Evolutionary conservation across 805 yeast species (phyloP), one percentile per base, ranked within the genome.

Genomic region (Metschnikowia peoriensis): DNA sequence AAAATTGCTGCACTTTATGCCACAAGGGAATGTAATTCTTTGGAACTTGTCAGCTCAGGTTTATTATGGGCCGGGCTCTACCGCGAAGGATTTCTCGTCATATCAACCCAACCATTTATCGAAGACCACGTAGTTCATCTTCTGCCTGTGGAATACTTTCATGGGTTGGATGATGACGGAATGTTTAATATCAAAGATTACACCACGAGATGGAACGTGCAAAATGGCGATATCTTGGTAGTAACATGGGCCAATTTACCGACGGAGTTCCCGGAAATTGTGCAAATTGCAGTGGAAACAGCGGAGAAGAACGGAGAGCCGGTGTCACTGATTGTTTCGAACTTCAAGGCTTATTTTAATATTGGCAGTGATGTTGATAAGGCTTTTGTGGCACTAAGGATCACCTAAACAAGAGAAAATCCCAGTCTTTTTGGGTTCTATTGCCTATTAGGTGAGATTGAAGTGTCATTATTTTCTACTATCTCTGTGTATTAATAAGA

Each of bases 201-300:
- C 9, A 43, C 6, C 15, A 39, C 43, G 17, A 29, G 16, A 7
- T 48, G 51, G 51, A 28, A 10, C 5, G 22, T 28, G 12, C 27
- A 17, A 28, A n/a, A 11, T 2, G 47, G 44, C 32, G 51, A 48
- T 22, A n/a, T 48, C 28, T 38, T 48, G 29, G 47, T 48, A 17
- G 28, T 43, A 8, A 16, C 47, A 1, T 17, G 37, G 32, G 43
- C 29, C 28, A 27, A 42, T 4, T 15, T 29, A 11, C 40, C 49
- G 15, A 9, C 2, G 4, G 15, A 40, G n/a, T 46, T 41, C 22
- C 28, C 22, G n/a, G 49, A 46, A 4, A 28, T 50, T 14, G 40
- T 38, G 10, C 49, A 50, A n/a, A 16, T 50, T 7, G 53, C 53
- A 10, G 46, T 50, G 27, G 49, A 41, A 28, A 22, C 47, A 4